These are phyloP conservation scores for Aphanoascus verrucosus DNA, from an alignment of 2,329 filamentous ascomycete genomes.

Conservation along the genomic window DNA sequence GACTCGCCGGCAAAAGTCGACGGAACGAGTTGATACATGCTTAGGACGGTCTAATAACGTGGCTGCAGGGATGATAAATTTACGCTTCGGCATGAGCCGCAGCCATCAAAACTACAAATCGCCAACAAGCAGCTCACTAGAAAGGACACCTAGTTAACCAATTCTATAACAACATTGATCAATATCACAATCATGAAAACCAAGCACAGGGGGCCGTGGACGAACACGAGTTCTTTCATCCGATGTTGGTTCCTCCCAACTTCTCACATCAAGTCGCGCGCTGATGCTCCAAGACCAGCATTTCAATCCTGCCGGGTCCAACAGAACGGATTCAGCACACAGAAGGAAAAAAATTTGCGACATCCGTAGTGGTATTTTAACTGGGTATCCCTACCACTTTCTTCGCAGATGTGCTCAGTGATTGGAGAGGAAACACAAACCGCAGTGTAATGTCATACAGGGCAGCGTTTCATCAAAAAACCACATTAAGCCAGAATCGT, in stretches of 20 bases:
- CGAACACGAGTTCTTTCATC: not conserved
- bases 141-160: too few species aligned
- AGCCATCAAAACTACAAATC: not conserved
- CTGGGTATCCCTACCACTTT: constrained; percentile 9
- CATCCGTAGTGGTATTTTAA: not conserved
- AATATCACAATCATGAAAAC: not conserved
- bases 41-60: constrained; percentile 2
- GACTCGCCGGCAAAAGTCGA: too few species aligned
- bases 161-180: too few species aligned
- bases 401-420: not conserved
- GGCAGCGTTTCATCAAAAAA: constrained; percentile 11
- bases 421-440: constrained; percentile 1
- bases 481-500: constrained; percentile 3
- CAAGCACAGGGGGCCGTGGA: not conserved
- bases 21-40: not conserved
- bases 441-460: constrained; percentile 4
- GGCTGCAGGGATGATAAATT: constrained; percentile 10
- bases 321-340: constrained; percentile 5
- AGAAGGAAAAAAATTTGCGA: not conserved
- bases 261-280: not conserved
- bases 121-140: not conserved
- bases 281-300: not conserved
- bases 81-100: constrained; percentile 8
- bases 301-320: constrained; percentile 3
- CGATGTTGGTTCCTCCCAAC: not conserved